Evolutionary conservation across 306 rosid species (phyloP), one percentile per base, ranked within the genome.

Genomic region (Quercus robur): DNA sequence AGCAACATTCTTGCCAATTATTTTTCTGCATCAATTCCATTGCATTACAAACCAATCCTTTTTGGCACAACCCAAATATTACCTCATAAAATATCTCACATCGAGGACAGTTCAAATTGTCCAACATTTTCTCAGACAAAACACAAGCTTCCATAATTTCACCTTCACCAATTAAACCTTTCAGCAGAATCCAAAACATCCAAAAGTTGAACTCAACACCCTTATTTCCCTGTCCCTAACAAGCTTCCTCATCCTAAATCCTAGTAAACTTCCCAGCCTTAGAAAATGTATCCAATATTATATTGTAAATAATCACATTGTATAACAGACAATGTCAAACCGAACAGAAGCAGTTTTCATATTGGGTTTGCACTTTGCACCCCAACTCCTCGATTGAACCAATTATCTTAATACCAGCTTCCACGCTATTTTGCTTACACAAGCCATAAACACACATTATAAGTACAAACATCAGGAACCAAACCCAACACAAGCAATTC

Each of bases 401-500:
- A 61, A 85, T 80, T 78, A 89, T 82, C 80, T 83, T 70, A 73
- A 89, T 59, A 2, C 88, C 94, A 49, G 73, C 89, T 8, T 83
- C 85, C 18, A 86, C 62, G 10, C 89, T 84, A 28, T 82, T 84
- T 84, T 88, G 88, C 81, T 91, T 89, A 84, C 94, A 89, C 83
- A 92, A 83, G 72, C 93, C 97, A 81, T 79, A 82, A 75, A 92
- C 82, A 46, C 83, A 90, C 93, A 33, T 88, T 91, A 30, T 92
- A 91, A 28, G 97, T 87, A 86, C 81, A 87, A 41, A 87, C 70
- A 82, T 94, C 87, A 74, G 97, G 97, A 80, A 92, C 69, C 46
- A 91, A 85, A 35, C 98, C 97, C 46, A 86, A 84, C 10, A 94
- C 87, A 73, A 92, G 89, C 86, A 92, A 76, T 82, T 94, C 97